phyloP scores from a whole-genome alignment of 208 protist species.

The Leishmania amazonensis region DNA sequence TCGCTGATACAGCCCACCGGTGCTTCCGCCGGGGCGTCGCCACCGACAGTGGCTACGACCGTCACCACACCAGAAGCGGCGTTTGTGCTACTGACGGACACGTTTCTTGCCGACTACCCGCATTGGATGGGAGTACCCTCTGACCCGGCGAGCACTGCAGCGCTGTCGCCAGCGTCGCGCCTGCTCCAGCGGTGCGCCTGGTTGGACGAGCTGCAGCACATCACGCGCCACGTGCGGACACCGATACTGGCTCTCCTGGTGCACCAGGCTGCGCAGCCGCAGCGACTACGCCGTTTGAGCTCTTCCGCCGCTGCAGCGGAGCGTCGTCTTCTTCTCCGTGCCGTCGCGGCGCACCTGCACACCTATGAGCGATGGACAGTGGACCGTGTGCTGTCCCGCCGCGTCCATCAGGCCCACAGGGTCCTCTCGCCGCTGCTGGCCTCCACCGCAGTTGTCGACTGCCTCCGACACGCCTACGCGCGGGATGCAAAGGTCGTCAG shows the following conservation, averaged over 20 bases:
- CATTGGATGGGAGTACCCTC: constrained; percentile 35
- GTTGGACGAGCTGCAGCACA: constrained; percentile 44
- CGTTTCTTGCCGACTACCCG: constrained; percentile 28
- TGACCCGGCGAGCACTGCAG: background rate
- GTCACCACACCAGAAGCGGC: constrained; percentile 32
- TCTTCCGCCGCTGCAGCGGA: constrained; percentile 1
- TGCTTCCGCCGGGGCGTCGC: background rate
- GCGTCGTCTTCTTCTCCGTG: constrained; percentile 26
- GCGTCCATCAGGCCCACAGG: constrained; percentile 21
- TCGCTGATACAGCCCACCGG: constrained; percentile 8
- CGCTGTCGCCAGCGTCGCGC: background rate
- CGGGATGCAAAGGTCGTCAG: constrained; percentile 42
- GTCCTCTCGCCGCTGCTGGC: constrained; percentile 27
- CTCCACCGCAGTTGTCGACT: constrained; percentile 28
- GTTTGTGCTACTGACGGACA: constrained; percentile 29
- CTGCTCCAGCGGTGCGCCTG: constrained; percentile 21
- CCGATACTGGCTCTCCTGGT: constrained; percentile 48
- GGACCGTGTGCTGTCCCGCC: constrained; percentile 25
- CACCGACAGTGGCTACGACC: constrained; percentile 3
- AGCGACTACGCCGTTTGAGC: constrained; percentile 2
- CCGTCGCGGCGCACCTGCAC: constrained; percentile 39
- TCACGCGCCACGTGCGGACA: constrained; percentile 45
- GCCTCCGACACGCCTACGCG: constrained; percentile 32
- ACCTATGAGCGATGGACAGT: constrained; percentile 40
- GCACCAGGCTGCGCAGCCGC: constrained; percentile 26